Base-by-base conservation (phyloP, 306 rosid species). In the Casuarina glauca region DNA sequence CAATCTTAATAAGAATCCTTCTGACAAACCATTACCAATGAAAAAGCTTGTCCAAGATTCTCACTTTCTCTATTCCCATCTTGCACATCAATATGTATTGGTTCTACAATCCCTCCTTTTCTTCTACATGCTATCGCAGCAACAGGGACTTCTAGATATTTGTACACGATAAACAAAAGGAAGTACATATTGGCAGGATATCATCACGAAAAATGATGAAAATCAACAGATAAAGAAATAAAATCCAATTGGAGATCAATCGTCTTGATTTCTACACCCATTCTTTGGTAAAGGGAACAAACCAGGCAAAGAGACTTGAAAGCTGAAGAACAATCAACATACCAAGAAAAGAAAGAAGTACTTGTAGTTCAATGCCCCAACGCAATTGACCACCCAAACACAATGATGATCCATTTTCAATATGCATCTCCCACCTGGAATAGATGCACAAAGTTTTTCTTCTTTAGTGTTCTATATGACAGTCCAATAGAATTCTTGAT, bases 331-430 rank as follows among this genome's bases (percentile, higher is more conserved):
- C 10, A 75, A 39, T 51, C 16, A 15, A 81, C 87, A 43, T 92
- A 92, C 93, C 93, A 92, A 80, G 85, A 90, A 92, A 74, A 92
- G 91, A 83, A 90, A 86, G 86, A 92, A 92, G 81, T 81, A 84
- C 85, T 90, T 90, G 78, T 92, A 92, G 80, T 92, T 90, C 86
- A 86, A 84, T 6, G 97, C 94, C 57, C 97, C 97, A 74, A 92
- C 94, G 78, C 94, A 90, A 70, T 90, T 90, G 48, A 90, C 94
- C 42, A 92, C 94, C 94, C 94, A 92, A 36, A 92, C 89, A 79
- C 97, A 92, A 67, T 92, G 97, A 80, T 90, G 97, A 58, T 92
- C 97, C 97, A 92, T 88, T 86, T 90, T 92, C 76, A 92, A 78
- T 75, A 92, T 54, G 68, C 97, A 92, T 82, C 89, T 91, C 76